phyloP scores from a whole-genome alignment of 805 yeast species.

The Nakazawaea molendinolei region DNA sequence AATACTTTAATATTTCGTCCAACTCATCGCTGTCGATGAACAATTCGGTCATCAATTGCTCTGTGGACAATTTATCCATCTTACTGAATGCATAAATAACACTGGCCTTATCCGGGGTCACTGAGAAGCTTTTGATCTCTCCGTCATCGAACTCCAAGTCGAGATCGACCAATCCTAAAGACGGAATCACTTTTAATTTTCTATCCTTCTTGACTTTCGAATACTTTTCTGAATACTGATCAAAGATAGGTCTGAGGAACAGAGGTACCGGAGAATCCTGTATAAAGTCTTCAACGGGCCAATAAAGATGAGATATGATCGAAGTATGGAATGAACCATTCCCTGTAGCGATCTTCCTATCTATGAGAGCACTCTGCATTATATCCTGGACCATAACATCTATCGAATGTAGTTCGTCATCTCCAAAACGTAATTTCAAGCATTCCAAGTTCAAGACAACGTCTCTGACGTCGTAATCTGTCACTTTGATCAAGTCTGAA shows the following conservation, averaged over 20 bases:
- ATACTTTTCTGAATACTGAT: slow-evolving; percentile 38
- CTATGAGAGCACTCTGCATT: slow-evolving; percentile 43
- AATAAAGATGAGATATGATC: slow-evolving; percentile 69
- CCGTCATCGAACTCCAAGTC: slow-evolving; percentile 50
- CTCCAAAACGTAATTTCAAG: slow-evolving; percentile 60
- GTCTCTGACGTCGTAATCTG: slow-evolving; percentile 32
- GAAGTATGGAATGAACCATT: slow-evolving; percentile 41
- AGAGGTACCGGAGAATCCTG: slow-evolving; percentile 39
- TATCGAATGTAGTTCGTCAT: slow-evolving; percentile 54
- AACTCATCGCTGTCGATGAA: slow-evolving; percentile 8
- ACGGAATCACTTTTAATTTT: slow-evolving; percentile 46
- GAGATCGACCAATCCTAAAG: slow-evolving; percentile 56
- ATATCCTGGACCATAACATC: slow-evolving; percentile 85
- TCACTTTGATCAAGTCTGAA: slow-evolving; percentile 39
- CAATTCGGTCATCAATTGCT: slow-evolving; percentile 2
- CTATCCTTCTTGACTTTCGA: slow-evolving; percentile 47
- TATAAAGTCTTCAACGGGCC: slow-evolving; percentile 54
- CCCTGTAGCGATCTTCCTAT: slow-evolving; percentile 27
- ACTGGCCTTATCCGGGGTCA: slow-evolving; percentile 65
- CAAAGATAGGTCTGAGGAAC: slow-evolving; percentile 32
- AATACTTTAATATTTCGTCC: slow-evolving; percentile 39
- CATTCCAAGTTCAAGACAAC: slow-evolving; percentile 39
- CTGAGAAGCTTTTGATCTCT: slow-evolving; percentile 31
- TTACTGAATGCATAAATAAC: slow-evolving; percentile 45
- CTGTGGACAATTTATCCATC: slow-evolving; percentile 11